Evolutionary conservation across 192 early-diverging fungal genomes (phyloP).

Genomic region (Backusella morwellensis): DNA sequence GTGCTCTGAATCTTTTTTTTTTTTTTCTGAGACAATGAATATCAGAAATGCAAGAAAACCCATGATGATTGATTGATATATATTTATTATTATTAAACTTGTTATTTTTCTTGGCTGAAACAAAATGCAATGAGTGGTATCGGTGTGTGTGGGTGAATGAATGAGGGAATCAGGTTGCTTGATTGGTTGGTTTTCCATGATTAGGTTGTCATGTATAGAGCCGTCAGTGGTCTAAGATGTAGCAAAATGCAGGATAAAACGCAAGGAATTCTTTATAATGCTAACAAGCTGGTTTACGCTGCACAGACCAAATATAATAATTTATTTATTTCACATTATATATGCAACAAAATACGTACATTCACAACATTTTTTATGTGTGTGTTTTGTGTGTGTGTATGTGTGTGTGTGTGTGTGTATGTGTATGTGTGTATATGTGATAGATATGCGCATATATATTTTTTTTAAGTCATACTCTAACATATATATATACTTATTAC

Average conservation of each 20-base stretch:
- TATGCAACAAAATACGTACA: not conserved
- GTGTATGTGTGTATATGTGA: not conserved
- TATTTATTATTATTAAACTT: not conserved
- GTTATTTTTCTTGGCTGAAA: not conserved
- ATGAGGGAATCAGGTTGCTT: not conserved
- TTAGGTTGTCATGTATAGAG: not conserved
- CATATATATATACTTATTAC: not conserved
- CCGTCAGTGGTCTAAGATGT: not conserved
- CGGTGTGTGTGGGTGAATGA: not conserved
- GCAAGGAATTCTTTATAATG: not conserved
- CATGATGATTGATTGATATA: not conserved
- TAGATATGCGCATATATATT: not conserved
- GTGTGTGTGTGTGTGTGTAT: not conserved
- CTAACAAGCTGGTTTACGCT: not conserved
- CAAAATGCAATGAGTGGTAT: not conserved
- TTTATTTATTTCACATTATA: constrained; percentile 3
- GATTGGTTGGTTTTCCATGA: not conserved
- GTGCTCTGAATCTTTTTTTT: not conserved
- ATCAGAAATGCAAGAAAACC: not conserved
- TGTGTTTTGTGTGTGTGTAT: not conserved
- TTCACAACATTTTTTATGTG: not conserved
- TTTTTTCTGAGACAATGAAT: not conserved
- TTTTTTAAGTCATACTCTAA: not conserved
- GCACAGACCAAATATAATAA: not conserved
- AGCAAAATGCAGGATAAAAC: not conserved